These are phyloP conservation scores for Galium porrigens DNA, from an alignment of 305 asterid species.

Conservation along the genomic window DNA sequence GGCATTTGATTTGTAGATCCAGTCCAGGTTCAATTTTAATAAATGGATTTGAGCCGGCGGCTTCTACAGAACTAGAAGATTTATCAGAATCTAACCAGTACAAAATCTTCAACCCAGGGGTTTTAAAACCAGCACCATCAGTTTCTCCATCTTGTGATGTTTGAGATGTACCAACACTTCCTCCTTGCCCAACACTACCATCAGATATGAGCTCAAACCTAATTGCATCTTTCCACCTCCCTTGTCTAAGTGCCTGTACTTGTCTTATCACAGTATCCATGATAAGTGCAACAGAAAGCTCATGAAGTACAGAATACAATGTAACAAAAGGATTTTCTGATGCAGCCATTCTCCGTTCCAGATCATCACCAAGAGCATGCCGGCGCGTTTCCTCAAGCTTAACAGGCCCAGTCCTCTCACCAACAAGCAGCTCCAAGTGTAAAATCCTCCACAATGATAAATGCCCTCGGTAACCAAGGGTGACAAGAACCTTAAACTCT, in stretches of 20 bases:
- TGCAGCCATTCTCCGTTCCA: conserved; percentile 97
- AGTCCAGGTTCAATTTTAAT: conserved; percentile 83
- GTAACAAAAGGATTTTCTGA: conserved; percentile 63
- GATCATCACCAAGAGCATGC: conserved; percentile 92
- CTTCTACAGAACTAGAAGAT: conserved; percentile 43
- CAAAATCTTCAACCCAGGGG: conserved; percentile 85
- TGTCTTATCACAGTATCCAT: conserved; percentile 97
- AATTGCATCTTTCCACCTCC: conserved; percentile 96
- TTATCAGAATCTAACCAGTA: conserved; percentile 92
- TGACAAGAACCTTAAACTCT: conserved; percentile 82
- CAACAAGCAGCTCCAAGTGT: conserved; percentile 91
- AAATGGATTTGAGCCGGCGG: conserved; percentile 53
- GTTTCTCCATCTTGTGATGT: conserved; percentile 65
- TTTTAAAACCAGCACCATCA: conserved; percentile 58
- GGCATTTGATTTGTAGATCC: conserved; percentile 77
- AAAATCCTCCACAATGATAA: conserved; percentile 95
- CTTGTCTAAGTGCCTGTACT: conserved; percentile 76
- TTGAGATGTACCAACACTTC: conserved; percentile 33
- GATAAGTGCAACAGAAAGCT: conserved; percentile 77
- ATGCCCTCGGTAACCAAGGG: conserved; percentile 98
- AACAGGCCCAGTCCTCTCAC: conserved; percentile 68
- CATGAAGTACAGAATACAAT: conserved; percentile 77
- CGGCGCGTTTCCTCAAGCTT: conserved; percentile 81
- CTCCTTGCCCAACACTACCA: conserved; percentile 62
- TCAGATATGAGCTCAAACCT: conserved; percentile 92